A percentile compares a stretch with the other conserved stretches of the same genome.
These are phyloP conservation scores for Coemansia sp. DNA, from an alignment of 192 early-diverging fungal genomes.

Conservation along the genomic window DNA sequence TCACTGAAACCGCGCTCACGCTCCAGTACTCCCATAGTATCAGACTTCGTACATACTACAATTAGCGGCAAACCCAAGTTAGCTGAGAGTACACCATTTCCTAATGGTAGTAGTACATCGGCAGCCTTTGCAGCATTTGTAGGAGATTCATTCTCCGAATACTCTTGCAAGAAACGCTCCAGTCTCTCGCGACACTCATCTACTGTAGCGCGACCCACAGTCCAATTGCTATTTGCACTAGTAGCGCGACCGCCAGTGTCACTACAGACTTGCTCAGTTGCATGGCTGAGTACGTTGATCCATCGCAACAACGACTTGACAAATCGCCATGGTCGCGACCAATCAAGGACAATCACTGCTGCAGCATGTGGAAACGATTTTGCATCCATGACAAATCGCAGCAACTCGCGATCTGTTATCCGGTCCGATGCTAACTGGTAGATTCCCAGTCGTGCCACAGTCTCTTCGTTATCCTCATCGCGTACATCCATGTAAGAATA, in stretches of 20 bases:
- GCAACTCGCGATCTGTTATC: slow-evolving; percentile 64
- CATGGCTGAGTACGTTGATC: slow-evolving; percentile 65
- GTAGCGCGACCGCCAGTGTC: slow-evolving; percentile 41
- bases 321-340: slow-evolving; percentile 87
- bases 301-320: slow-evolving; percentile 77
- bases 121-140: slow-evolving; percentile 12
- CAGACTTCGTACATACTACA: slow-evolving; percentile 85
- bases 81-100: slow-evolving; percentile 72
- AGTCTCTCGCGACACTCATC: slow-evolving; percentile 71
- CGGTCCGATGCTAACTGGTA: slow-evolving; percentile 77
- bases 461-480: slow-evolving; percentile 82
- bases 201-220: slow-evolving; percentile 63
- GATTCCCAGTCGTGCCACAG: slow-evolving; percentile 68
- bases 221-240: slow-evolving; percentile 49
- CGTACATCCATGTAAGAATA: slow-evolving; percentile 81
- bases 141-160: slow-evolving; percentile 56
- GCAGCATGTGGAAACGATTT: slow-evolving; percentile 62
- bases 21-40: slow-evolving; percentile 71
- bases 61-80: slow-evolving; percentile 89
- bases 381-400: slow-evolving; percentile 70
- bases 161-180: slow-evolving; percentile 69
- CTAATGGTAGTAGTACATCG: slow-evolving; percentile 67
- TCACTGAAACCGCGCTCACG: slow-evolving; percentile 82
- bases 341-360: slow-evolving; percentile 84
- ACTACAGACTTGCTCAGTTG: slow-evolving; percentile 54